Base-by-base conservation (phyloP, 495 filamentous ascomycete species). In the Annulohypoxylon maeteangense region DNA sequence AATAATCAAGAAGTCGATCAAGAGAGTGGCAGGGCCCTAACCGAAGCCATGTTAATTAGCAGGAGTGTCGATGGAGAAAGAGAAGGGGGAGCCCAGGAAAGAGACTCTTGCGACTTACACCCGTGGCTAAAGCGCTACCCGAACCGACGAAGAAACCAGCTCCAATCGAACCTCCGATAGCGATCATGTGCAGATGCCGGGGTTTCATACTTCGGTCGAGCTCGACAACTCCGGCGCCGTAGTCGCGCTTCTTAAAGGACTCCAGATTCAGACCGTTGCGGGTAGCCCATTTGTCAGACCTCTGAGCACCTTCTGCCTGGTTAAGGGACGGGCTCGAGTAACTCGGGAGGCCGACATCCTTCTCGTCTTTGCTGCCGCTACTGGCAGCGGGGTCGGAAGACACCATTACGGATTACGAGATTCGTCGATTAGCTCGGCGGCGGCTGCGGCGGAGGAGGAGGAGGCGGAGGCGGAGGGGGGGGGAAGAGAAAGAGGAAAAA, bases 131-230 rank as follows among this genome's bases (percentile, higher is more conserved):
- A 14, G 84, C 83, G 40, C 75, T 71, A 62, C 86, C 86, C 14
- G 86, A 85, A 31, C 86, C 81, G 70, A 87, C 83, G 75, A 85
- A 87, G 76, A 86, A 87, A 79, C 80, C 90, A 25, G 90, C 91
- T 47, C 90, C 90, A 59, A 92, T 91, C 4, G 88, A 89, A 40
- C 90, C 89, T 25, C 90, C 90, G 69, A 92, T 91, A 54, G 90
- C 89, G 74, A 93, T 93, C 87, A 93, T 92, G 78, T 92, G 90
- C 65, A 92, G 76, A 78, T 92, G 90, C 51, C 90, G 83, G 27
- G 84, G 82, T 79, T 88, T 88, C 80, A 92, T 81, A 73, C 81
- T 84, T 40, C 89, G 88, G 79, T 92, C 84, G 62, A 87, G 81
- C 71, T 82, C 76, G 36, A 79, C 66, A 40, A 75, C 65, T 40